Conservation (phyloP, 768 basidiomycete genomes). For the Royoungia palumana region DNA sequence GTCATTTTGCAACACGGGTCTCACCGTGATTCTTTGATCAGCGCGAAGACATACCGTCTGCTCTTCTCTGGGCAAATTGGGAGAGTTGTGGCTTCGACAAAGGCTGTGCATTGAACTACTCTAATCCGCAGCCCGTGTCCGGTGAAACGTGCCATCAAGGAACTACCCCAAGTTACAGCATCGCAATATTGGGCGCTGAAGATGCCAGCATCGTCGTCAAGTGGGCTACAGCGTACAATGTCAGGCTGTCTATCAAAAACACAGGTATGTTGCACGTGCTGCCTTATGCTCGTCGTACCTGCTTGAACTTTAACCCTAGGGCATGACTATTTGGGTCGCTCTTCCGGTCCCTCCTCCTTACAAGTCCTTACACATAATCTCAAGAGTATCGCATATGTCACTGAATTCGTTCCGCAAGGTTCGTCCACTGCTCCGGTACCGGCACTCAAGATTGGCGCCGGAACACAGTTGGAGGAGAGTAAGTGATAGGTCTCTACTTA, state of each 20-base stretch:
- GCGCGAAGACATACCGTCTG: slow-evolving; percentile 18
- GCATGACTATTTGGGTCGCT: slow-evolving; percentile 22
- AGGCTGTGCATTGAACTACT: slow-evolving; percentile 19
- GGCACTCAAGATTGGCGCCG: slow-evolving; percentile 19
- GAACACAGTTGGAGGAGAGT: slow-evolving; percentile 16
- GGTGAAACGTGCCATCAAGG: slow-evolving; percentile 17
- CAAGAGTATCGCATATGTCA: slow-evolving; percentile 10
- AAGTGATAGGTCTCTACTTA: neutral
- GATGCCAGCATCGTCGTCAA: slow-evolving; percentile 20
- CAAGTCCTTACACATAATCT: slow-evolving; percentile 22
- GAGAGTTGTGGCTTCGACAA: slow-evolving; percentile 17
- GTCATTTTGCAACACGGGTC: neutral
- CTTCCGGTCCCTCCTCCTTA: slow-evolving; percentile 23
- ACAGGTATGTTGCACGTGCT: slow-evolving; percentile 11
- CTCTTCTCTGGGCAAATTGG: slow-evolving; percentile 25
- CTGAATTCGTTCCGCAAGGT: slow-evolving; percentile 21
- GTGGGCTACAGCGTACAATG: slow-evolving; percentile 18
- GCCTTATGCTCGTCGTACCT: too few relatives aligned
- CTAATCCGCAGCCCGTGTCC: slow-evolving; percentile 15
- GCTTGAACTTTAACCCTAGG: slow-evolving; percentile 5
- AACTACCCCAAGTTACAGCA: slow-evolving; percentile 18
- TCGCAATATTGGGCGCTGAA: slow-evolving; percentile 14
- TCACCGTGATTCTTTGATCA: neutral
- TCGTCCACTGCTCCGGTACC: slow-evolving; percentile 12
- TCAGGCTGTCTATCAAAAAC: slow-evolving; percentile 24